phyloP scores from a whole-genome alignment of 169 alveolate genomes.

The Plasmodium inui region DNA sequence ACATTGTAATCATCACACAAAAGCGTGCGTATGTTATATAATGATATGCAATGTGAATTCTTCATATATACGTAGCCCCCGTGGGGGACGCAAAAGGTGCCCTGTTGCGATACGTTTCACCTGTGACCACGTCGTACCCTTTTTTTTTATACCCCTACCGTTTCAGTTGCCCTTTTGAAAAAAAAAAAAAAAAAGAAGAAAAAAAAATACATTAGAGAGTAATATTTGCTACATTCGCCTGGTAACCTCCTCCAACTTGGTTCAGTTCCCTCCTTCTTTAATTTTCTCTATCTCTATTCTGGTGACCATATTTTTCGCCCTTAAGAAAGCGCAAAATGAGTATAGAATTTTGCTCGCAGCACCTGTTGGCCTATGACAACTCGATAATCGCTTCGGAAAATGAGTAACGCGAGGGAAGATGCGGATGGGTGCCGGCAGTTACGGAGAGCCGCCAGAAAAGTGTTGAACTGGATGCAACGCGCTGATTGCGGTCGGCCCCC shows the following conservation, averaged over 20 bases:
- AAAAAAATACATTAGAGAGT: too few relatives aligned
- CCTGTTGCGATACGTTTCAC: background rate
- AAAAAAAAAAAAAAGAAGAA: too few relatives aligned
- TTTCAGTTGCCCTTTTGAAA: background rate
- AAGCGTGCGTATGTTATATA: background rate
- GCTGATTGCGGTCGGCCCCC: background rate
- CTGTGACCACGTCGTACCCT: background rate
- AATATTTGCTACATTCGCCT: background rate
- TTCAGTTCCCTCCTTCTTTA: background rate
- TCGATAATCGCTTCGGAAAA: slow-evolving; percentile 22
- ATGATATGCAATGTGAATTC: background rate
- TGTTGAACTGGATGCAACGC: background rate
- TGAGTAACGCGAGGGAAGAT: slow-evolving; percentile 13
- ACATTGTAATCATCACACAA: background rate
- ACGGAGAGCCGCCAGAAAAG: background rate
- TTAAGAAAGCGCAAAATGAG: background rate
- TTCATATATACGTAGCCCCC: background rate
- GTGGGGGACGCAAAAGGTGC: background rate
- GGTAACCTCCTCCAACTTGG: background rate
- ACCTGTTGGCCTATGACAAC: slow-evolving; percentile 60
- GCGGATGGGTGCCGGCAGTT: background rate
- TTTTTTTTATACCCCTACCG: background rate
- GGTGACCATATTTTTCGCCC: background rate
- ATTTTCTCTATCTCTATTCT: background rate
- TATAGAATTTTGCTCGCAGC: slow-evolving; percentile 45